These are phyloP conservation scores for Botrytis squamosa DNA, from an alignment of 2,329 filamentous ascomycete genomes.

Conservation along the genomic window DNA sequence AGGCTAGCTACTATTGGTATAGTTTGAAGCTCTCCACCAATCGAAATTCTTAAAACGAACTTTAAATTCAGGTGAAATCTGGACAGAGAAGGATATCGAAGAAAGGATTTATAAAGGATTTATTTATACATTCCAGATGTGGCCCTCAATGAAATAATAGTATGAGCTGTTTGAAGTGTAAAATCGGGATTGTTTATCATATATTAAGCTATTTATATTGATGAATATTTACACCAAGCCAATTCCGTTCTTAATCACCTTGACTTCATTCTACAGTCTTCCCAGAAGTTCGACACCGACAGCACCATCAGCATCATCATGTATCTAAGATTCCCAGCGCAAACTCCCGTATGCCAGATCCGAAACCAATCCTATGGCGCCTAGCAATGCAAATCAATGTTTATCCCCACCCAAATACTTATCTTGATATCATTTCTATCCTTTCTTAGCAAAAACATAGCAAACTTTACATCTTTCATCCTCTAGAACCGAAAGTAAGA, in stretches of 20 bases:
- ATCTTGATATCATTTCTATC: slow-evolving; percentile 12
- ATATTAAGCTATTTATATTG: background rate
- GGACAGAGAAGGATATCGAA: slow-evolving; percentile 20
- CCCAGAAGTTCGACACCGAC: background rate
- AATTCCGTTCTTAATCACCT: background rate
- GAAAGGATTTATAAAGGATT: background rate
- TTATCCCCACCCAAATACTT: background rate
- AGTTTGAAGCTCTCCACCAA: slow-evolving; percentile 1
- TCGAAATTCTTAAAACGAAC: background rate
- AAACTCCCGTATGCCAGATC: slow-evolving; percentile 4
- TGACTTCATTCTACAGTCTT: background rate
- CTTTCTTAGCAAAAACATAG: slow-evolving; percentile 49
- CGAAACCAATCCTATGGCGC: background rate
- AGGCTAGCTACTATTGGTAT: slow-evolving; percentile 11
- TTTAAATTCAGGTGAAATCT: slow-evolving; percentile 15
- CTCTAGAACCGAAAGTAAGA: slow-evolving; percentile 49
- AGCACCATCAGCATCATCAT: slow-evolving; percentile 9
- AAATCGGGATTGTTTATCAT: background rate
- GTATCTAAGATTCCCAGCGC: background rate
- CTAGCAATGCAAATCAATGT: slow-evolving; percentile 8
- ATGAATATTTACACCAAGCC: background rate
- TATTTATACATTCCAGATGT: background rate
- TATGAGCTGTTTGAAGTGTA: background rate
- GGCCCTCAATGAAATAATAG: background rate
- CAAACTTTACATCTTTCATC: slow-evolving; percentile 45